phyloP scores from a whole-genome alignment of 768 basidiomycete species.

The Psilocybe azurescens region DNA sequence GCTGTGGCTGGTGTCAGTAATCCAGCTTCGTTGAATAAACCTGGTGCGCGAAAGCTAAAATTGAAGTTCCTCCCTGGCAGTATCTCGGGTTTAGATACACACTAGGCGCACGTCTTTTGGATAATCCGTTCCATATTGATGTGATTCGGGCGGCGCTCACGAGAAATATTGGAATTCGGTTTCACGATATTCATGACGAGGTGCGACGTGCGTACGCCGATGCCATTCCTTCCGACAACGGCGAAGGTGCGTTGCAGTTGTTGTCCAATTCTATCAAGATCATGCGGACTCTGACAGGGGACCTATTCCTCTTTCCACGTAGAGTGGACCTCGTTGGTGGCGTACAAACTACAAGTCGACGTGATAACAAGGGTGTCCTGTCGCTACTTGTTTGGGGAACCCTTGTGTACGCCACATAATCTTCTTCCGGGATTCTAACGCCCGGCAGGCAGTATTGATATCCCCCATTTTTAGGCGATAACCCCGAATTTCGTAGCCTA shows the following conservation, averaged over 20 bases:
- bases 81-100: slow-evolving; percentile 39
- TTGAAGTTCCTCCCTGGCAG: slow-evolving; percentile 17
- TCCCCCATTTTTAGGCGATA: slow-evolving; percentile 20
- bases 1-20: slow-evolving; percentile 29
- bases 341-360: slow-evolving; percentile 22
- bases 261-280: background rate
- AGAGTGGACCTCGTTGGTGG: slow-evolving; percentile 23
- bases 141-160: slow-evolving; percentile 39
- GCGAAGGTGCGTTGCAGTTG: slow-evolving; percentile 8
- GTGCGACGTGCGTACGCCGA: slow-evolving; percentile 24
- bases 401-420: slow-evolving; percentile 27
- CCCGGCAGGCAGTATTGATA: background rate
- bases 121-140: slow-evolving; percentile 35
- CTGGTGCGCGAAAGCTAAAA: background rate
- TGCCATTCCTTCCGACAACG: slow-evolving; percentile 10
- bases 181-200: slow-evolving; percentile 34
- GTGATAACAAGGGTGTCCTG: slow-evolving; percentile 28
- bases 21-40: background rate
- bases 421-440: background rate
- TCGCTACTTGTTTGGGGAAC: slow-evolving; percentile 32
- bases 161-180: slow-evolving; percentile 28
- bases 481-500: slow-evolving; percentile 20
- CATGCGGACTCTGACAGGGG: background rate
- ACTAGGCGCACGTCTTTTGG: slow-evolving; percentile 28
- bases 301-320: background rate